A percentile compares a stretch with the other conserved stretches of the same genome.
Conservation (phyloP, 257 asterid species). For the Capsicum chinense region DNA sequence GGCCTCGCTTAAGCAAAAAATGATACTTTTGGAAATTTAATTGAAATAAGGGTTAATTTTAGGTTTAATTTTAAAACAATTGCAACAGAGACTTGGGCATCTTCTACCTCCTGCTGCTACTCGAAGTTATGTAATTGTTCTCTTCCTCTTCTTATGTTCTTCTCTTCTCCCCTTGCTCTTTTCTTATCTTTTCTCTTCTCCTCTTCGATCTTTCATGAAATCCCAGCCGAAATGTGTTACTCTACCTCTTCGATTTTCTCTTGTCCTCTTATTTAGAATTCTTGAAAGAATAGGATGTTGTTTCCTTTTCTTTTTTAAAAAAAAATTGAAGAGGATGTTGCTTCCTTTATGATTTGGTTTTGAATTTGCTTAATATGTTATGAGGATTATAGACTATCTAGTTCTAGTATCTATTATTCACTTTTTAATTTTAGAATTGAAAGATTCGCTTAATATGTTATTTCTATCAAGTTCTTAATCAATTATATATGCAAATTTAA, state of each 20-base stretch:
- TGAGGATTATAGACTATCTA: not conserved
- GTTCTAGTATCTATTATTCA: not conserved
- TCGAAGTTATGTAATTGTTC: not conserved
- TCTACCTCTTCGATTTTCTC: not conserved
- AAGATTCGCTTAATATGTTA: not conserved
- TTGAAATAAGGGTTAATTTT: no score
- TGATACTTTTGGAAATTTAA: no score
- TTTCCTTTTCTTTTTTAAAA: not conserved
- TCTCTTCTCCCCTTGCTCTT: no score
- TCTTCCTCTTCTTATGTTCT: no score
- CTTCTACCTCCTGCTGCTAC: not conserved
- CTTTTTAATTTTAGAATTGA: not conserved
- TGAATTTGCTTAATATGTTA: not conserved
- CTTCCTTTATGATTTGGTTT: not conserved
- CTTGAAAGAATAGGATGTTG: not conserved
- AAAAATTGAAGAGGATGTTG: not conserved
- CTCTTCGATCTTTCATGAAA: no score
- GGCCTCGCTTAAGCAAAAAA: no score
- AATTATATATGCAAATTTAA: not conserved
- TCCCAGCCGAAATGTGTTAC: not conserved
- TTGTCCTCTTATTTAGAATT: not conserved
- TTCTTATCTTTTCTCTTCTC: no score
- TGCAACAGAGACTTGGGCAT: not conserved
- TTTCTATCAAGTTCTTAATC: not conserved
- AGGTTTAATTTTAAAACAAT: no score